These are phyloP conservation scores for Acanthamoeba royreba DNA, from an alignment of 208 protist species.

Conservation along the genomic window DNA sequence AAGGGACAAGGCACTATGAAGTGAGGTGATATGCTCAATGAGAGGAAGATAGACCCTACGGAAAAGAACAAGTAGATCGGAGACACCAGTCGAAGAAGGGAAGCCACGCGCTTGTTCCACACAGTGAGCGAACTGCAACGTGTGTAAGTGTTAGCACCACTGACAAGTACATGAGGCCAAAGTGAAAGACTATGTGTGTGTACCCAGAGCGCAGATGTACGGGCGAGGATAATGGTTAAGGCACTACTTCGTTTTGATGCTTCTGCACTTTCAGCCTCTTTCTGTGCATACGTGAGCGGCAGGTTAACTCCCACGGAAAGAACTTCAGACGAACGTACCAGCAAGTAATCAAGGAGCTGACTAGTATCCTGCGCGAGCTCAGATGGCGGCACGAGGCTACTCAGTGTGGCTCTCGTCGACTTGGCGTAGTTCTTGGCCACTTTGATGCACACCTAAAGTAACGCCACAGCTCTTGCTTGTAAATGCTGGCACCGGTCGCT, in stretches of 20 bases:
- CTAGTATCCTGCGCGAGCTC: background rate
- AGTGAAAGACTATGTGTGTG: too few relatives aligned
- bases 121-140: background rate
- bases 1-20: background rate
- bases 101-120: background rate
- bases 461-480: background rate
- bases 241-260: background rate
- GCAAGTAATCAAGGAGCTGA: background rate
- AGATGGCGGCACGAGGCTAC: background rate
- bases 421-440: background rate
- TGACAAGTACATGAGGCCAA: background rate
- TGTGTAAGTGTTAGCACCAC: background rate
- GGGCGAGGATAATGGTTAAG: background rate
- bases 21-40: background rate
- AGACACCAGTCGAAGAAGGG: background rate
- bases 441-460: background rate
- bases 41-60: background rate
- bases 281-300: background rate
- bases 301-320: background rate
- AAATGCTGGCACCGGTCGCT: background rate
- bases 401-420: background rate
- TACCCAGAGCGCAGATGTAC: background rate
- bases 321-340: background rate
- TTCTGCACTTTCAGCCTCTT: background rate
- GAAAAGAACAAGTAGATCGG: background rate